Base-by-base conservation (phyloP, 805 yeast species). In the Candida multigemmis region DNA sequence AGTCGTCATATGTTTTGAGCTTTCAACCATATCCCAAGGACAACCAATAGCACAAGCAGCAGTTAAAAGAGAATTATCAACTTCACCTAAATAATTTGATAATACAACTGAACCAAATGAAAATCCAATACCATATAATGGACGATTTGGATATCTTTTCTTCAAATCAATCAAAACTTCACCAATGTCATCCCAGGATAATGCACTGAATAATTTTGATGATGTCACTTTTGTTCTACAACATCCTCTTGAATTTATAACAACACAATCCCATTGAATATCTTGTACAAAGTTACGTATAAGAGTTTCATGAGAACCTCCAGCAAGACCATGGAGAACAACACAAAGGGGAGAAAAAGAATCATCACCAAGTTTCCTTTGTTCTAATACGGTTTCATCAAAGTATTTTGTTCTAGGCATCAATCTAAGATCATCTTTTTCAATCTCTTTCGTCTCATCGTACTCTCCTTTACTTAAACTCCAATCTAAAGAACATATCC, bases 301-400 rank as follows among this genome's bases (percentile, higher is more conserved):
- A 43, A 83, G 74, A 5, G 80, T 64, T 46, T 83, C 94, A 35
- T 77, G 81, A n/a, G 87, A 76, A 0, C 94, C 91, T 5, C 94
- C 94, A 2, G 82, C 77, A 20, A 83, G 65, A 1, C 94, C 94
- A 45, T 84, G 94, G 22, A 80, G 50, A 3, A 71, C 53, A 16
- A 83, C 66, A 11, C 79, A 56, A 42, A 84, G 58, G 2, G 93
- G 93, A 25, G 50, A 63, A 3, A 59, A 38, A 8, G 30, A 20
- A 4, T 23, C 24, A 12, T 54, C 55, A 10, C 21, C 40, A 19
- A 33, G 37, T 7, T 32, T 35, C 14, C 30, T 21, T 27, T 40
- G 26, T 40, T 39, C 48, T 23, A 69, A 37, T 45, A 79, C 89
- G 3, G 35, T 37, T 30, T 50, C 24, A 48, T 70, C 37, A 36